Evolutionary conservation across 2,329 filamentous ascomycete species (phyloP).

Genomic region (Diaporthe capsici): DNA sequence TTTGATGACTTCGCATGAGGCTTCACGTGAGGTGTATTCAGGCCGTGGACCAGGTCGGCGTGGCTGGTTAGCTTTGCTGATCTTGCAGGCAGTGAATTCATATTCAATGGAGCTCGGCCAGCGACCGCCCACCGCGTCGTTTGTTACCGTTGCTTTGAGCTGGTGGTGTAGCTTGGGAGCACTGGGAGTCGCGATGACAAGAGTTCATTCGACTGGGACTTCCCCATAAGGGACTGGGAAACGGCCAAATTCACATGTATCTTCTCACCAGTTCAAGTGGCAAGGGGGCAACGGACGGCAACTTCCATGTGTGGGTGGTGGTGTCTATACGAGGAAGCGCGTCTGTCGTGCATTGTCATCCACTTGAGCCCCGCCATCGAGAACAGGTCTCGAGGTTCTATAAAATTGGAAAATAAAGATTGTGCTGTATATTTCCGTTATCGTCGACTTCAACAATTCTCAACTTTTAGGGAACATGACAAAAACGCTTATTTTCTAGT

Average conservation of each 20-base stretch:
- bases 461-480: background rate
- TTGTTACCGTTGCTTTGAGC: background rate
- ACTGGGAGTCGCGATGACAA: background rate
- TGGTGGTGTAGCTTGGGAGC: background rate
- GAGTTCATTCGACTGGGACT: background rate
- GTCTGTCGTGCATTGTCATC: background rate
- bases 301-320: background rate
- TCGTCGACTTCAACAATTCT: background rate
- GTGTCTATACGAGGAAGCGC: background rate
- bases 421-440: accelerated
- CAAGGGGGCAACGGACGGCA: background rate
- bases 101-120: too few relatives aligned
- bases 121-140: too few relatives aligned
- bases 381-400: too few relatives aligned
- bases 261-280: background rate
- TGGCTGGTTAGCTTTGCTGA: background rate
- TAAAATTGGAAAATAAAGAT: background rate
- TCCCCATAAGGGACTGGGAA: background rate
- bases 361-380: background rate
- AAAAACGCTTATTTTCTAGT: background rate
- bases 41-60: background rate
- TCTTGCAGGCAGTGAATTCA: too few relatives aligned
- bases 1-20: background rate
- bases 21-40: background rate
- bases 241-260: background rate